A percentile compares a stretch with the other conserved stretches of the same genome.
These are phyloP conservation scores for Hyaloscypha bicolor DNA, from an alignment of 495 filamentous ascomycete species.

Conservation along the genomic window DNA sequence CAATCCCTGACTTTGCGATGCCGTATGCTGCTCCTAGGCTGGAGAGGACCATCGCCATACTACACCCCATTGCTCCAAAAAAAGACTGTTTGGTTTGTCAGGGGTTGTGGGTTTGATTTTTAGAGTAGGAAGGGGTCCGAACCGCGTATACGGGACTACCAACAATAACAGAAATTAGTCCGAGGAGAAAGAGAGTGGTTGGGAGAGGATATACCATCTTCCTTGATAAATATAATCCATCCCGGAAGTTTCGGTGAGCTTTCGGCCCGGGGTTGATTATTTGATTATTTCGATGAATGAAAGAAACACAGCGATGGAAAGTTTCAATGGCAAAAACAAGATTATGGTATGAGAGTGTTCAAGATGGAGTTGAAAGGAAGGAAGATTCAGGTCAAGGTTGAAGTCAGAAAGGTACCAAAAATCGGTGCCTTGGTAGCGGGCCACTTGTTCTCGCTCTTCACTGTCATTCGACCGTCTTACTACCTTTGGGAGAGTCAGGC, in stretches of 20 bases:
- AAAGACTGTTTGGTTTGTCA: conserved; percentile 39
- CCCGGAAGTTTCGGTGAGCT: neutral
- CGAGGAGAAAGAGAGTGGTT: conserved; percentile 6
- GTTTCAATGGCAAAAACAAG: neutral
- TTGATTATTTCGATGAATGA: neutral
- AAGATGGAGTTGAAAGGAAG: neutral
- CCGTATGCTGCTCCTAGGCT: conserved; percentile 89
- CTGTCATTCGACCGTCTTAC: conserved; percentile 2
- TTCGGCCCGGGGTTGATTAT: neutral
- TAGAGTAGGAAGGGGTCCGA: neutral
- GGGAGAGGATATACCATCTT: conserved; percentile 29
- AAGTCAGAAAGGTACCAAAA: neutral
- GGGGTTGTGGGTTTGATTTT: neutral
- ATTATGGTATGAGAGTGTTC: neutral
- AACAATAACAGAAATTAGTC: conserved; percentile 11
- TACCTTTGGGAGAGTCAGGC: neutral
- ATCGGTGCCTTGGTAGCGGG: conserved; percentile 2
- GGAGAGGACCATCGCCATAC: conserved; percentile 67
- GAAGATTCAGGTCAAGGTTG: neutral
- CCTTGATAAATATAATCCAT: conserved; percentile 26
- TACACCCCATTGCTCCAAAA: conserved; percentile 52
- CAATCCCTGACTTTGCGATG: conserved; percentile 80
- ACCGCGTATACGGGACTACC: conserved; percentile 48
- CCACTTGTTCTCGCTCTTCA: neutral
- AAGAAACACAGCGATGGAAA: neutral